A percentile compares a stretch with the other conserved stretches of the same genome.
phyloP scores from a whole-genome alignment of 257 asterid species.

The Prunella vulgaris region DNA sequence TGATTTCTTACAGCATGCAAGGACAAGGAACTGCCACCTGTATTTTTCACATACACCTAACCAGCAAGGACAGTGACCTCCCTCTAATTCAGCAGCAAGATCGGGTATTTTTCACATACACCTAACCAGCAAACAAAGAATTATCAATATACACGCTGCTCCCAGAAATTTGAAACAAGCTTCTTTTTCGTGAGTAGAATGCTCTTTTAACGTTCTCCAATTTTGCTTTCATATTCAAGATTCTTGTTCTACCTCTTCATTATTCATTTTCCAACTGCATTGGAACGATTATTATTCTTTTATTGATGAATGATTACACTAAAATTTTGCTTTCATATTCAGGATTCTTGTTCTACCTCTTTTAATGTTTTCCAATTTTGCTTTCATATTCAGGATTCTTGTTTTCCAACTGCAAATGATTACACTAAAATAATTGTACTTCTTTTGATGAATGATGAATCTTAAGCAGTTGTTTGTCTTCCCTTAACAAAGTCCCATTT shows the following conservation, averaged over 20 bases:
- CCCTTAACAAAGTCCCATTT: background rate
- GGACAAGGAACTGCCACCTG: constrained; percentile 42
- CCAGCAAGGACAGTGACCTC: constrained; percentile 43
- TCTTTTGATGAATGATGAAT: background rate
- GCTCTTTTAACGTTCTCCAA: background rate
- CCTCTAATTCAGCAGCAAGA: constrained; percentile 46
- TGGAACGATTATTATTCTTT: no score
- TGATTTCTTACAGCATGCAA: constrained; percentile 11
- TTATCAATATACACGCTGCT: background rate
- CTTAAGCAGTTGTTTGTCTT: background rate
- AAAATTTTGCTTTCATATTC: background rate
- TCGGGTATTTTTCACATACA: constrained; percentile 26
- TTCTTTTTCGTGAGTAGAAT: background rate
- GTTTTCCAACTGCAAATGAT: background rate
- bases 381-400: background rate
- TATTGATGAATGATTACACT: no score
- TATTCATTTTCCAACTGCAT: background rate
- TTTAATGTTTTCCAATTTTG: background rate
- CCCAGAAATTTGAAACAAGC: background rate
- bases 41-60: no score
- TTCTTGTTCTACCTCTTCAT: background rate
- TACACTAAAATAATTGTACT: background rate
- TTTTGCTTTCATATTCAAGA: background rate
- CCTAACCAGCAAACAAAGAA: background rate
- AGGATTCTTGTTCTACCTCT: background rate